Percentiles rank a stretch among this genome's conserved stretches.
phyloP scores from a whole-genome alignment of 1,284 basidiomycete genomes.

The Fistulinella staudtii region DNA sequence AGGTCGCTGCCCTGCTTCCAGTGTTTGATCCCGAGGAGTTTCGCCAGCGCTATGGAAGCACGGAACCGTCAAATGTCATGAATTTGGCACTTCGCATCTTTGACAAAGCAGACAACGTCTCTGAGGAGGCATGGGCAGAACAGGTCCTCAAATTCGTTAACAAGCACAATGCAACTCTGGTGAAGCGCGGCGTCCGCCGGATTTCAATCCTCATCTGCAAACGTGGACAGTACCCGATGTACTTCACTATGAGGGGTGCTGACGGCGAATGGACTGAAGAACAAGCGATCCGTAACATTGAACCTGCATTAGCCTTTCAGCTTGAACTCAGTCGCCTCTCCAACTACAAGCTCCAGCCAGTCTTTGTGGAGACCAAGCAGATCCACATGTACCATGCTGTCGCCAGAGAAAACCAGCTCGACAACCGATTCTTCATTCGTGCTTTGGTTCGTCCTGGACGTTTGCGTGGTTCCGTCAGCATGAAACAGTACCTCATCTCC shows the following conservation, averaged over 20 bases:
- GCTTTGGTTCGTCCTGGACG: constrained; percentile 95
- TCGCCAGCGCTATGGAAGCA: constrained; percentile 67
- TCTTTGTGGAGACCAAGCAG: constrained; percentile 92
- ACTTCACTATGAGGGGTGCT: constrained; percentile 86
- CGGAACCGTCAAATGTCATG: constrained; percentile 85
- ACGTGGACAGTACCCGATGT: constrained; percentile 89
- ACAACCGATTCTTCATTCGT: constrained; percentile 97
- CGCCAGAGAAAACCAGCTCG: constrained; percentile 93
- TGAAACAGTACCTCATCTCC: constrained; percentile 94
- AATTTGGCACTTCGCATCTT: constrained; percentile 90
- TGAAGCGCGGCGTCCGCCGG: constrained; percentile 82
- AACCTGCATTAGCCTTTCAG: constrained; percentile 98
- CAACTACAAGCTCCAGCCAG: constrained; percentile 94
- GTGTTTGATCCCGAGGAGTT: constrained; percentile 70
- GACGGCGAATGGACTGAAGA: constrained; percentile 88
- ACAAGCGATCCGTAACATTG: constrained; percentile 95
- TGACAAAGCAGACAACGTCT: constrained; percentile 68
- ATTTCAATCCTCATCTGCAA: constrained; percentile 92
- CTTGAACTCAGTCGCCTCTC: constrained; percentile 95
- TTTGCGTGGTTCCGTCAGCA: constrained; percentile 87
- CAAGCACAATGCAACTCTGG: constrained; percentile 60
- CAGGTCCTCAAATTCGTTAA: constrained; percentile 77
- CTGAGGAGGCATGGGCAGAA: constrained; percentile 77
- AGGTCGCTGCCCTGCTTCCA: constrained; percentile 66
- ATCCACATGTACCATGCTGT: constrained; percentile 97